Percentiles rank a stretch among this genome's conserved stretches.
Evolutionary conservation across 2,329 filamentous ascomycete species (phyloP).

Genomic region (Trichothecium roseum): DNA sequence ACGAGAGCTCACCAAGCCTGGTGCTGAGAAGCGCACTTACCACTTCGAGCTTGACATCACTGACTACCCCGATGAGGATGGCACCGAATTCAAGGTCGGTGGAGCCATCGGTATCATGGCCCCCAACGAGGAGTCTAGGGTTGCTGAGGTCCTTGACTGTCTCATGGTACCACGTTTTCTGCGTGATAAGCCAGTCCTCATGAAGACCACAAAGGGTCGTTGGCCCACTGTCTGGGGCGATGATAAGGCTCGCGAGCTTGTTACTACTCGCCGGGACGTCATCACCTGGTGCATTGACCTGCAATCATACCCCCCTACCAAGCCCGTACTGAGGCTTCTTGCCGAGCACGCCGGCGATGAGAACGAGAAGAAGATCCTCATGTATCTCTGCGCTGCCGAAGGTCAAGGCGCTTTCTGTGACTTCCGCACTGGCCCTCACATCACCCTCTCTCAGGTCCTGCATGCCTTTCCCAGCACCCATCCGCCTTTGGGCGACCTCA

Average conservation of each 20-base stretch:
- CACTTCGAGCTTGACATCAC: slow-evolving; percentile 97
- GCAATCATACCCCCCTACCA: slow-evolving; percentile 85
- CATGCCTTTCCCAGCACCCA: slow-evolving; percentile 86
- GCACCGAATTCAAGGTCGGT: slow-evolving; percentile 89
- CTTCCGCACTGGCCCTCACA: slow-evolving; percentile 77
- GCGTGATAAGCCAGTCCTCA: slow-evolving; percentile 70
- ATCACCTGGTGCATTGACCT: slow-evolving; percentile 93
- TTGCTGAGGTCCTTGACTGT: slow-evolving; percentile 76
- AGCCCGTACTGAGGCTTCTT: slow-evolving; percentile 72
- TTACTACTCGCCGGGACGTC: slow-evolving; percentile 84
- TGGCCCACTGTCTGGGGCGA: slow-evolving; percentile 99
- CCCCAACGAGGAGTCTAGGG: slow-evolving; percentile 65
- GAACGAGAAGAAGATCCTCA: slow-evolving; percentile 80
- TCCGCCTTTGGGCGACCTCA: slow-evolving; percentile 72
- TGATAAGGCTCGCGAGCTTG: slow-evolving; percentile 71
- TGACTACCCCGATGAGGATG: slow-evolving; percentile 77
- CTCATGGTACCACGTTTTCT: slow-evolving; percentile 73
- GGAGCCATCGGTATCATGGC: slow-evolving; percentile 91
- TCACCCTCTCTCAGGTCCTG: slow-evolving; percentile 78
- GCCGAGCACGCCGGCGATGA: slow-evolving; percentile 73
- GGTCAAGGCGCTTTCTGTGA: slow-evolving; percentile 92
- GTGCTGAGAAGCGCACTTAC: slow-evolving; percentile 92
- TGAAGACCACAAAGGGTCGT: slow-evolving; percentile 70
- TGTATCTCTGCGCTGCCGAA: slow-evolving; percentile 78
- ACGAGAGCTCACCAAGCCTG: slow-evolving; percentile 75